These are phyloP conservation scores for Plasmodium cynomolgi DNA, from an alignment of 169 alveolate genomes.

Conservation along the genomic window DNA sequence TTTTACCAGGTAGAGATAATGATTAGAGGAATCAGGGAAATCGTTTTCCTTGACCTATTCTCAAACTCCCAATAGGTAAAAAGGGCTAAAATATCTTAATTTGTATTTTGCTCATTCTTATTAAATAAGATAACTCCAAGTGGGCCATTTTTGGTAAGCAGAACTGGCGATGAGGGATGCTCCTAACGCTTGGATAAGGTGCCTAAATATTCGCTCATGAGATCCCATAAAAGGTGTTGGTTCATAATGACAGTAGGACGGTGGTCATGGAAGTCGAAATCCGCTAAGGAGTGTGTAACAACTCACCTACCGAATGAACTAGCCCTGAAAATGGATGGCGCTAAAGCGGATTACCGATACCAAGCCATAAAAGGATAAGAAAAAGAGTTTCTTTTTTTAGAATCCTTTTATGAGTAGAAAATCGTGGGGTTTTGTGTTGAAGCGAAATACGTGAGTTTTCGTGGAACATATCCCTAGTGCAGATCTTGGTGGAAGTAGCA, in stretches of 20 bases:
- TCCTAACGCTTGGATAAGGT: conserved; percentile 93
- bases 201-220: conserved; percentile 93
- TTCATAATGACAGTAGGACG: conserved; percentile 93
- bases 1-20: no score
- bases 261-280: conserved; percentile 94
- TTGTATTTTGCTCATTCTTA: no score
- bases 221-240: conserved; percentile 91
- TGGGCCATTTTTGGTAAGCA: conserved; percentile 95
- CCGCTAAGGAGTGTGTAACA: conserved; percentile 95
- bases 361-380: conserved; percentile 72
- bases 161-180: conserved; percentile 95
- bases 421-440: conserved; percentile 91
- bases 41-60: no score
- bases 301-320: conserved; percentile 93
- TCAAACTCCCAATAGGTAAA: no score
- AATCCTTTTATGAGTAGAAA: conserved; percentile 90
- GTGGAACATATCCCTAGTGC: conserved; percentile 93
- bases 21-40: no score
- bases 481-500: conserved; percentile 96
- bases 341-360: conserved; percentile 93
- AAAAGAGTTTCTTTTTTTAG: conserved; percentile 76
- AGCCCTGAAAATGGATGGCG: conserved; percentile 94
- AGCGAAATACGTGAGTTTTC: conserved; percentile 92
- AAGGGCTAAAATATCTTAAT: no score
- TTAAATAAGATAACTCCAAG: conserved; percentile 90